These are phyloP conservation scores for Thielaviopsis euricoi DNA, from an alignment of 2,329 filamentous ascomycete genomes.

Conservation along the genomic window DNA sequence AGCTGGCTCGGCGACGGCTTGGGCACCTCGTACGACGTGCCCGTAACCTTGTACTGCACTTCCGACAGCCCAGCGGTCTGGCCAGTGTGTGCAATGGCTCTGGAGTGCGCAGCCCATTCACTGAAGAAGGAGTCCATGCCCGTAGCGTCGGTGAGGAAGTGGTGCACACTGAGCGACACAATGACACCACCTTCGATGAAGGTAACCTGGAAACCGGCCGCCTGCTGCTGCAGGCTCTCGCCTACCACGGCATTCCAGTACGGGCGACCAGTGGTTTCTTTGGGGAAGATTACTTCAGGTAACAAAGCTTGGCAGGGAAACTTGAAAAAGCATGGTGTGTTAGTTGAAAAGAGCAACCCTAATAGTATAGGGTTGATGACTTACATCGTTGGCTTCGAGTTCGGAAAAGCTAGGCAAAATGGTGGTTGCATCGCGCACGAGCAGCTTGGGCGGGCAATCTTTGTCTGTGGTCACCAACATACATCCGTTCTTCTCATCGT, in stretches of 20 bases:
- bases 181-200: constrained; percentile 5
- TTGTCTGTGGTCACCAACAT: background rate
- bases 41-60: background rate
- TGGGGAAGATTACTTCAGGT: background rate
- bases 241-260: background rate
- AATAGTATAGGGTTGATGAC: background rate
- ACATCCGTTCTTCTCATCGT: background rate
- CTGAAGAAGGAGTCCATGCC: background rate
- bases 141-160: constrained; percentile 1
- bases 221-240: background rate
- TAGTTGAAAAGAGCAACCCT: background rate
- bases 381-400: constrained; percentile 7
- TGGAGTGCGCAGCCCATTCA: constrained; percentile 1
- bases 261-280: background rate
- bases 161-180: background rate
- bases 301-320: constrained; percentile 3
- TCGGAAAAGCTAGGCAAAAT: constrained; percentile 1
- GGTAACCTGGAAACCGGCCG: constrained; percentile 2
- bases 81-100: background rate
- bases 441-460: background rate
- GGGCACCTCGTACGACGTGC: constrained; percentile 3
- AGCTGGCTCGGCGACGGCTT: background rate
- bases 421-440: background rate
- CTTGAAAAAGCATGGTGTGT: background rate
- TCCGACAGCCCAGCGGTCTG: background rate